A percentile compares a stretch with the other conserved stretches of the same genome.
Conservation (phyloP, 2,329 filamentous ascomycete genomes). For the Curvularia sp. region DNA sequence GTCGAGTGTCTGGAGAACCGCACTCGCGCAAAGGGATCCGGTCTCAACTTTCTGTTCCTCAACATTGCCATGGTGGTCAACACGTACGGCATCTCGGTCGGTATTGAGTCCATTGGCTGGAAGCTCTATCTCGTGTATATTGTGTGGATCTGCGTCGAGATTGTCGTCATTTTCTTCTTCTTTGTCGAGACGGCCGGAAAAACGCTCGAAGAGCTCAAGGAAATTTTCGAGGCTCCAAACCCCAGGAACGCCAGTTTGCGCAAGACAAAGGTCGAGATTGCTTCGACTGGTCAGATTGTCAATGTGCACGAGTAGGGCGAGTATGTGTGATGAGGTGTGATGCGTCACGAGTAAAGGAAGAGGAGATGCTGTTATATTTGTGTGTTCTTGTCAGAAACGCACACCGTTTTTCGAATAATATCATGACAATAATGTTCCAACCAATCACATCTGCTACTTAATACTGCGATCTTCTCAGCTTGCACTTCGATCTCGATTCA, state of each 20-base stretch:
- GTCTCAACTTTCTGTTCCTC: conserved; percentile 44
- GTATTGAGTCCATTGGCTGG: conserved; percentile 44
- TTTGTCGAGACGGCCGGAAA: conserved; percentile 46
- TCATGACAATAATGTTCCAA: not conserved
- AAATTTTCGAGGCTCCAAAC: conserved; percentile 43
- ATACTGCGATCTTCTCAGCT: not conserved
- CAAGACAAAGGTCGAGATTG: conserved; percentile 36
- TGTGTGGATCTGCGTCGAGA: conserved; percentile 43
- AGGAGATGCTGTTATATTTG: not conserved
- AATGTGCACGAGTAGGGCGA: conserved; percentile 23
- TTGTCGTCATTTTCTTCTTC: conserved; percentile 40
- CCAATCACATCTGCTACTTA: not conserved
- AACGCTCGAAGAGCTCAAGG: conserved; percentile 44
- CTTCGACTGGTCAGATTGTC: conserved; percentile 33
- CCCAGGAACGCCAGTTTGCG: conserved; percentile 36
- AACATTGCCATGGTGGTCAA: conserved; percentile 47
- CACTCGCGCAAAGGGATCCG: conserved; percentile 49
- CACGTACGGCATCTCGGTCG: conserved; percentile 43
- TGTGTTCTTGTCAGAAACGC: not conserved
- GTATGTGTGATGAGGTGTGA: not conserved
- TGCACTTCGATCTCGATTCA: not conserved
- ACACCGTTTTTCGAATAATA: not conserved
- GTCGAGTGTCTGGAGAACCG: conserved; percentile 51
- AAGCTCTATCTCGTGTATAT: conserved; percentile 45
- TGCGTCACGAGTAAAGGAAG: not conserved